Evolutionary conservation across 768 basidiomycete species (phyloP), one percentile per base, ranked within the genome.

Genomic region (Tulasnella sp.): DNA sequence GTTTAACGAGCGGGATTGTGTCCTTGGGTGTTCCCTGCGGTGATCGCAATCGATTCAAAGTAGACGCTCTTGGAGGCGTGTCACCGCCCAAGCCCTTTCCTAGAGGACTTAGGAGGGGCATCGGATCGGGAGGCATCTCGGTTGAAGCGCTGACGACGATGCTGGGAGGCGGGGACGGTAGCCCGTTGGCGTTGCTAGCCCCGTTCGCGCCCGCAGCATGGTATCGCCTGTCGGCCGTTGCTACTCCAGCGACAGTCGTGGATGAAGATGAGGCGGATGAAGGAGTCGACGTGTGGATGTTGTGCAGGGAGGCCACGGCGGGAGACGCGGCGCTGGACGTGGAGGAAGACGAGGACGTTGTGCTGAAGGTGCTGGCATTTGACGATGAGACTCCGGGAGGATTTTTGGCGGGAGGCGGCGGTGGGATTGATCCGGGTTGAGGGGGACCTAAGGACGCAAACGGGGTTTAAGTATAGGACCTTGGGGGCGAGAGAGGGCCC

Each of bases 1-100:
- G 96, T 84, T 99, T 99, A 19, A 94, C 92, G 83, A 97, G 94
- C 68, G 97, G 96, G 80, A 99, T 98, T 68, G 95, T 98, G 85
- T 99, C 98, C 86, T 96, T 98, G 77, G 96, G 95, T 24, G 91
- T 91, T 62, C 91, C 89, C 56, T 82, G 80, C 80, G 94, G 90
- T n/a, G 78, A 46, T 72, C 78, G 75, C 77, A 95, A 90, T 82
- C 94, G 92, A 83, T 90, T 91, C 81, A 94, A 87, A 16, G 93
- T 88, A 62, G 88, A 90, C 56, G 90, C 88, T 77, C 94, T 90
- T 40, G 93, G 92, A 31, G 91, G 92, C 0, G 89, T 89, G 14
- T 88, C 86, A 83, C 85, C 88, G 24, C 83, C 81, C 83, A 38
- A 83, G 82, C 40, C 68, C 75, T 58, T 73, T 36, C 81, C 40